Evolutionary conservation across 371 early-diverging fungal genomes (phyloP).

Genomic region (Mortierella sp.): DNA sequence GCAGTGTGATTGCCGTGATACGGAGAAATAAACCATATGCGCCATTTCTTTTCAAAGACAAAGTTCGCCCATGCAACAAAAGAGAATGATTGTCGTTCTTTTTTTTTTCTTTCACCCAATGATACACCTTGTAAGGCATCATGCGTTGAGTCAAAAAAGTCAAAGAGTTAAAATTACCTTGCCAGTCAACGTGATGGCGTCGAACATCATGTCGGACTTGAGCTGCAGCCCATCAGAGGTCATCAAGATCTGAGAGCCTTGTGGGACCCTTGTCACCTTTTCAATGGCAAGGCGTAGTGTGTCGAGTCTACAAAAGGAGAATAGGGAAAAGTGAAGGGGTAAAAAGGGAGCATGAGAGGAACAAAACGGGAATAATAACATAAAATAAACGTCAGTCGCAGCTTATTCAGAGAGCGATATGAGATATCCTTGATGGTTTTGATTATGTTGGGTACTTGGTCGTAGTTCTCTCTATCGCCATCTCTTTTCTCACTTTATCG

Average conservation of each 20-base stretch:
- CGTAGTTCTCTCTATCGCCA: background rate
- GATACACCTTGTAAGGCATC: background rate
- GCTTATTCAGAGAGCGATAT: conserved; percentile 2
- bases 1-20: background rate
- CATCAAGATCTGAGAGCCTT: conserved; percentile 71
- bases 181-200: conserved; percentile 65
- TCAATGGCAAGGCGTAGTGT: conserved; percentile 66
- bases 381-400: conserved; percentile 15
- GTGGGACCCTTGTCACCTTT: conserved; percentile 64
- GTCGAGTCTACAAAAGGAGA: conserved; percentile 60
- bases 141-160: background rate
- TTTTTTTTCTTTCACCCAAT: background rate
- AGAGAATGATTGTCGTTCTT: background rate
- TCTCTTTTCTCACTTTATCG: background rate
- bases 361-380: background rate
- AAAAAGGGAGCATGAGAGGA: background rate
- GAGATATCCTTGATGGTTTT: background rate
- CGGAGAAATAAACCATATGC: background rate
- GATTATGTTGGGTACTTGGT: background rate
- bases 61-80: background rate
- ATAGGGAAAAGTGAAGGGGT: background rate
- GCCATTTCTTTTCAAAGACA: background rate
- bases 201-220: conserved; percentile 64
- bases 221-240: conserved; percentile 72
- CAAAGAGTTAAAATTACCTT: conserved; percentile 56